phyloP scores from a whole-genome alignment of 2,329 filamentous ascomycete genomes.

The Fusarium coicis region DNA sequence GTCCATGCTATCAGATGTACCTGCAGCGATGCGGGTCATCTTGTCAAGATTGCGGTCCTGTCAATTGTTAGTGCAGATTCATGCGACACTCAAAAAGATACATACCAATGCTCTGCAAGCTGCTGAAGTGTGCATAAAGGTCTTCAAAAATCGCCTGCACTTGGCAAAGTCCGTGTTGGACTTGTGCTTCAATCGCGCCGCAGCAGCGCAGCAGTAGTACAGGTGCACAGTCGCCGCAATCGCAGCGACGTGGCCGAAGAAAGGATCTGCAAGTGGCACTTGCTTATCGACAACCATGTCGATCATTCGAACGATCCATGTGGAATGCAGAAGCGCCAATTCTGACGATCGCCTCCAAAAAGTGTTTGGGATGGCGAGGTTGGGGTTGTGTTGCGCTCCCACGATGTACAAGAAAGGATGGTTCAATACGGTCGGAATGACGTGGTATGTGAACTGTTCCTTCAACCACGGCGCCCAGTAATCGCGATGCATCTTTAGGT shows the following conservation, averaged over 20 bases:
- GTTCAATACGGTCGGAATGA: constrained; percentile 62
- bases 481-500: constrained; percentile 56
- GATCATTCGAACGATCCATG: constrained; percentile 65
- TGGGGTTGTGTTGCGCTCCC: constrained; percentile 62
- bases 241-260: constrained; percentile 62
- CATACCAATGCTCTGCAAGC: constrained; percentile 59
- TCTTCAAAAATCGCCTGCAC: constrained; percentile 60
- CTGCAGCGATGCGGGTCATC: constrained; percentile 61
- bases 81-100: not conserved
- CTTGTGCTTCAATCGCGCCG: constrained; percentile 60
- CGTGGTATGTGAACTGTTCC: constrained; percentile 64
- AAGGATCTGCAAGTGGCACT: constrained; percentile 60
- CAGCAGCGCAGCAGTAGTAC: constrained; percentile 63
- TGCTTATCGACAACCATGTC: constrained; percentile 64
- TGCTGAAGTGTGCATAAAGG: constrained; percentile 58
- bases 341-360: constrained; percentile 65
- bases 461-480: constrained; percentile 65
- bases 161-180: constrained; percentile 63
- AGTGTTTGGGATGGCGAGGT: constrained; percentile 63
- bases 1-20: constrained; percentile 57
- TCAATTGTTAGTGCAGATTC: constrained; percentile 9
- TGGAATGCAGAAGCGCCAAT: constrained; percentile 61
- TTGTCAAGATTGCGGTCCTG: constrained; percentile 60
- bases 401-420: constrained; percentile 65
- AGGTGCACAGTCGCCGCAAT: constrained; percentile 65